A percentile compares a stretch with the other conserved stretches of the same genome.
These are phyloP conservation scores for Flaveria robusta DNA, from an alignment of 129 eudicot genomes.

Conservation along the genomic window DNA sequence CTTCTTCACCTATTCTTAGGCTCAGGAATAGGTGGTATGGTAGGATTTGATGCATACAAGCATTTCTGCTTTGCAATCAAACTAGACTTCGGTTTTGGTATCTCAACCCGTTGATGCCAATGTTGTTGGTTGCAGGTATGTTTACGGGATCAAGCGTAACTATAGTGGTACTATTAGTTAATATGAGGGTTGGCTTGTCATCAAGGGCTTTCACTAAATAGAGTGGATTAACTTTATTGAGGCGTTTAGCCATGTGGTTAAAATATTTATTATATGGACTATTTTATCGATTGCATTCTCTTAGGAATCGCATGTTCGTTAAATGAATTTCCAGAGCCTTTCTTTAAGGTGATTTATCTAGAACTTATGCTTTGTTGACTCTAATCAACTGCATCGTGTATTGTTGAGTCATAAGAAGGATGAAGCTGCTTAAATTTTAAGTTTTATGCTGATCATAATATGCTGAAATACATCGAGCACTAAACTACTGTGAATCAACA, in stretches of 20 bases:
- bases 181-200: background rate
- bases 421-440: too few relatives aligned
- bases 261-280: too few relatives aligned
- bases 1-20: background rate
- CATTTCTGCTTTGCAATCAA: background rate
- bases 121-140: background rate
- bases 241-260: background rate
- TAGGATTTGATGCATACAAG: background rate
- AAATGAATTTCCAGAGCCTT: background rate
- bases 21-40: background rate
- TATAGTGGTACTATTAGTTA: background rate
- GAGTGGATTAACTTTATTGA: background rate
- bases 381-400: background rate
- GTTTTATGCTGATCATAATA: too few relatives aligned
- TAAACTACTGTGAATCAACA: too few relatives aligned
- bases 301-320: background rate
- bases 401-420: too few relatives aligned
- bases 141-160: background rate
- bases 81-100: background rate
- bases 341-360: background rate
- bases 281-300: background rate
- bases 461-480: too few relatives aligned
- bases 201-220: background rate
- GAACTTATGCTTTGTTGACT: background rate
- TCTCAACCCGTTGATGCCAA: background rate